These are phyloP conservation scores for Stemphylium beticola DNA, from an alignment of 2,329 filamentous ascomycete species.

Conservation along the genomic window DNA sequence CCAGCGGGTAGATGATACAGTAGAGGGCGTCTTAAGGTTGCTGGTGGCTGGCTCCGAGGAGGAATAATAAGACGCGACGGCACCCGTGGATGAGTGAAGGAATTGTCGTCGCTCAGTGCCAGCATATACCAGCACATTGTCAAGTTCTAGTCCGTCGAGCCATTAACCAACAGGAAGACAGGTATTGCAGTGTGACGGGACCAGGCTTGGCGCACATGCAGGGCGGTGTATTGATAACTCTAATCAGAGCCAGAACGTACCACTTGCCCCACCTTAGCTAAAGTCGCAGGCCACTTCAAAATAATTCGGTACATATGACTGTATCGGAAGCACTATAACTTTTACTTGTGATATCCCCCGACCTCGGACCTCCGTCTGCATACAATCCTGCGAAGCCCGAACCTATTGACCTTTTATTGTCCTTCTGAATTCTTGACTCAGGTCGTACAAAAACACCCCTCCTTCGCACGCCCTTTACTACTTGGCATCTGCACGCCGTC, in stretches of 20 bases:
- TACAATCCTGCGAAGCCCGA: background rate
- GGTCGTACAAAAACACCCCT: constrained; percentile 8
- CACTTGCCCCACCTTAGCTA: constrained; percentile 9
- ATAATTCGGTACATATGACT: constrained; percentile 21
- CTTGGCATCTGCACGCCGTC: constrained; percentile 7
- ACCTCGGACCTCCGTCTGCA: constrained; percentile 6
- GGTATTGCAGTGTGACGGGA: background rate
- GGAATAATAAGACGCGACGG: background rate
- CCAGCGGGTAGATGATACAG: background rate
- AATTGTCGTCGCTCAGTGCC: background rate
- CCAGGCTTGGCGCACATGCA: constrained; percentile 11
- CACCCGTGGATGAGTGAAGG: background rate
- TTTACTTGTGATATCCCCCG: background rate
- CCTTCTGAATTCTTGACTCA: constrained; percentile 4
- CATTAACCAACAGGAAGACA: constrained; percentile 4
- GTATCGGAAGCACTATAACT: background rate
- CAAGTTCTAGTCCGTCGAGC: no score
- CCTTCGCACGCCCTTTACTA: constrained; percentile 11
- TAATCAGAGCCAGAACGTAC: constrained; percentile 3
- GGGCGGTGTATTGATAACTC: constrained; percentile 14
- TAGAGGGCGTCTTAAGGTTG: background rate
- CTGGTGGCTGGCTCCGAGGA: no score
- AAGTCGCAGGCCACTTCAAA: constrained; percentile 12
- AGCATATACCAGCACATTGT: background rate
- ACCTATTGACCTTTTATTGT: background rate